Base-by-base conservation (phyloP, 2,329 filamentous ascomycete species). In the Alternaria consortialis region DNA sequence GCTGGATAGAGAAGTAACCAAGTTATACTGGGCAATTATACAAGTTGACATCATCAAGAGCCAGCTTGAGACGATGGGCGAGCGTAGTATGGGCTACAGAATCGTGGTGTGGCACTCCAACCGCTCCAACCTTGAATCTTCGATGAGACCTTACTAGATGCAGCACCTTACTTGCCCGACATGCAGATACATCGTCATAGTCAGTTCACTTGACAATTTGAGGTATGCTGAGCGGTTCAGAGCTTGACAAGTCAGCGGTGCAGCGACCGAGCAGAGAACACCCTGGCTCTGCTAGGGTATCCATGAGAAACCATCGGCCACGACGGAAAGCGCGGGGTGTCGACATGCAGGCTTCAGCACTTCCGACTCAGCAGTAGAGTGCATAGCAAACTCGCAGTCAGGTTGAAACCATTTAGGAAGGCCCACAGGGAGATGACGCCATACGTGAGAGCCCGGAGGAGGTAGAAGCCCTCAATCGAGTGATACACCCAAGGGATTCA, bases 121-220 rank as follows among this genome's bases (percentile, higher is more conserved):
- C 12, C 15, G 13, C 46, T 0, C n/a, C 31, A 50, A 27, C 31
- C 46, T 37, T 25, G 46, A n/a, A 36, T 40, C 25, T 23, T 17
- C 46, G 32, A 37, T 23, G 13, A 36, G 23, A 8, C 23, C 23
- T 7, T 53, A 5, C 50, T 53, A 17, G 27, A 29, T 53, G 5
- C 27, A 13, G 50, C 27, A 42, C 12, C 1, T 4, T 32, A 27
- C 20, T 53, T 43, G 37, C 27, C 27, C 50, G 27, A 37, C 11
- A 29, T 53, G 36, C 50, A 40, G 31, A 27, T 31, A 12, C 50
- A n/a, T 31, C 50, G 50, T 53, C 50, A 53, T 43, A 32, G n/a
- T 31, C 39, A 32, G 39, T 31, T n/a, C 50, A 53, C 8, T 53
- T 53, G 37, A 40, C 25, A 12, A 43, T 53, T 53, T 53, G 25